A percentile compares a stretch with the other conserved stretches of the same genome.
Evolutionary conservation across 2,329 filamentous ascomycete genomes (phyloP).

Genomic region (Cytospora schulzeri): DNA sequence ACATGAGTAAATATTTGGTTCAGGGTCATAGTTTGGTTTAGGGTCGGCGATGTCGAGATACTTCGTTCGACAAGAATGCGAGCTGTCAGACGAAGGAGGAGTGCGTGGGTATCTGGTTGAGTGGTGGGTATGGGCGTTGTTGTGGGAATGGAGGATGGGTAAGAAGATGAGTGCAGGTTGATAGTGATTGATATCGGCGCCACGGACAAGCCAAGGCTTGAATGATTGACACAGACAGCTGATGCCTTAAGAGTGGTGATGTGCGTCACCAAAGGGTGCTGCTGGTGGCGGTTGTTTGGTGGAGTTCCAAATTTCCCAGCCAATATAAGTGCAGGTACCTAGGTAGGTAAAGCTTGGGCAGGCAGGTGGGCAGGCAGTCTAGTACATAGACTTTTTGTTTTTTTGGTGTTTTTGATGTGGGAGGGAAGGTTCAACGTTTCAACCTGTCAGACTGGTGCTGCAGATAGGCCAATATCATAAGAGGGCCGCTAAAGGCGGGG

Average conservation of each 20-base stretch:
- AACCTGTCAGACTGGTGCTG: constrained; percentile 8
- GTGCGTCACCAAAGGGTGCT: constrained; percentile 5
- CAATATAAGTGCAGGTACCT: no score
- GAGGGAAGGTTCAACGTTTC: constrained; percentile 11
- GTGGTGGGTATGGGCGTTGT: not conserved
- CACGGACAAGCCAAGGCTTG: not conserved
- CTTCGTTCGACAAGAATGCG: constrained; percentile 4
- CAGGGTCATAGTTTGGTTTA: constrained; percentile 28
- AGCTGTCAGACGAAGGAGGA: constrained; percentile 31
- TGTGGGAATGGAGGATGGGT: not conserved
- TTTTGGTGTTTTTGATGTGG: not conserved
- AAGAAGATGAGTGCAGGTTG: constrained; percentile 1
- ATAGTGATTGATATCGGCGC: constrained; percentile 13
- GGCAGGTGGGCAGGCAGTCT: constrained; percentile 11
- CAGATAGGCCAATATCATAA: constrained; percentile 9
- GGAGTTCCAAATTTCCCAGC: constrained; percentile 10
- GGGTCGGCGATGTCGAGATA: constrained; percentile 24
- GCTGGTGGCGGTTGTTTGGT: constrained; percentile 19
- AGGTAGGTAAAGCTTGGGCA: not conserved
- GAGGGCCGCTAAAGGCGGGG: constrained; percentile 15
- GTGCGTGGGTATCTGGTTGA: constrained; percentile 7
- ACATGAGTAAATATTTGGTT: constrained; percentile 70
- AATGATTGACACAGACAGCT: constrained; percentile 4
- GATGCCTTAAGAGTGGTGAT: constrained; percentile 6
- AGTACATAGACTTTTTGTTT: not conserved